Base-by-base conservation (phyloP, 495 filamentous ascomycete genomes). In the Tuber magnatum region DNA sequence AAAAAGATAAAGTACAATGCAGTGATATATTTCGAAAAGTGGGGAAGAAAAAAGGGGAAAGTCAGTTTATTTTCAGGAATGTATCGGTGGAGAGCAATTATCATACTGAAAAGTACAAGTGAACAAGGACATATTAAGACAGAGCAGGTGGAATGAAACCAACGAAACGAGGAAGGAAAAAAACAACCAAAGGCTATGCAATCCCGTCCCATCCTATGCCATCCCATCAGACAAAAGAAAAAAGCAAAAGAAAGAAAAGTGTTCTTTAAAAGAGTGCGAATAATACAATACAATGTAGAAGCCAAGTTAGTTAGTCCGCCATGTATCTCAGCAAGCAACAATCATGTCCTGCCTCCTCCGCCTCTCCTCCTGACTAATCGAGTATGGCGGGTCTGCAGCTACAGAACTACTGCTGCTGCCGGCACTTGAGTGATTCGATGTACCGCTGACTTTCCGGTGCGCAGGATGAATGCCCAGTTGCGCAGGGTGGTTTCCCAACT, bases 391-490 rank as follows among this genome's bases (percentile, higher is more conserved):
- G 6, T 79, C 77, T 7, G 35, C 35, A 4, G 68, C 35, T 38
- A 46, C 35, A 20, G 75, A 78, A 39, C 72, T 79, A 56, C 68
- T 77, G 16, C 61, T 69, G 20, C 75, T 76, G 39, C 65, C 41
- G 12, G 28, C 56, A 28, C 0, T 65, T 4, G 56, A 65, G 12
- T 65, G 32, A 12, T 71, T 79, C 35, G 75, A 77, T 24, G 61
- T 73, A 12, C 46, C 61, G 42, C 75, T 78, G 20, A 71, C 74
- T 16, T 80, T 78, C 70, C 79, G 74, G 2, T 74, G 68, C 4
- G 79, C 79, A 8, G 79, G 79, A 41, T 80, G 79, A 24, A 80
- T 35, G 1, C 72, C 79, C 0, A 80, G 32, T 32, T 78, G 77
- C 14, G 69, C 69, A 5, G 77, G 77, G 38, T 78, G 76, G 41